Evolutionary conservation across 305 asterid species (phyloP), one percentile per base, ranked within the genome.

Genomic region (Fraxinus xanthoxyloides): DNA sequence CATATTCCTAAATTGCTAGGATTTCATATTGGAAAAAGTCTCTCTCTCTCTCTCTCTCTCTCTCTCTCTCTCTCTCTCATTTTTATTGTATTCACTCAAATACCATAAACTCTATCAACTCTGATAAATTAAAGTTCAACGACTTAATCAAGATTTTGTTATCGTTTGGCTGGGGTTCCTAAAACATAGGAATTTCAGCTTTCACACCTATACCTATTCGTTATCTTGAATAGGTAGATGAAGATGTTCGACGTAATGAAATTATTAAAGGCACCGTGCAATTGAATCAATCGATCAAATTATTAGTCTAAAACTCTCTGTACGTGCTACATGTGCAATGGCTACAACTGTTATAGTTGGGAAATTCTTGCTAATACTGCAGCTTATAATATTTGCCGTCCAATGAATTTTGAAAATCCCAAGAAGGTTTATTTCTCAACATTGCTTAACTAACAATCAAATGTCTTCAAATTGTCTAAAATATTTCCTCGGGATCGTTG

Each of bases 371-470:
- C 40, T 31, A 78, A 67, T 76, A 76, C 83, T 81, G 76, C 84
- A 36, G 48, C 34, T 77, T 86, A 54, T n/a, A 82, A 81, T 23
- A 79, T 77, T n/a, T 26, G n/a, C 79, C 85, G 85, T 75, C 86
- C 75, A 79, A 38, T 28, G 13, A 61, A 75, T 46, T 28, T 70
- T 72, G 82, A 72, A n/a, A 80, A 87, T 85, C 89, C 88, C 87
- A 21, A 88, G 83, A 75, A 77, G 67, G 56, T 9, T 63, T 73
- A 79, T 36, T 32, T 6, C 61, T 54, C 17, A 79, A 65, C 83
- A 76, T 90, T 77, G 91, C 95, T 90, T 91, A 32, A 75, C 84
- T 80, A 78, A 79, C 88, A 82, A 90, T 86, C 93, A 86, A 91
- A 83, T 84, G 79, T 77, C 84, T 69, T 81, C 32, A 12, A 43